Evolutionary conservation across 2,329 filamentous ascomycete species (phyloP).

Genomic region (Ceratocystis cubensis): DNA sequence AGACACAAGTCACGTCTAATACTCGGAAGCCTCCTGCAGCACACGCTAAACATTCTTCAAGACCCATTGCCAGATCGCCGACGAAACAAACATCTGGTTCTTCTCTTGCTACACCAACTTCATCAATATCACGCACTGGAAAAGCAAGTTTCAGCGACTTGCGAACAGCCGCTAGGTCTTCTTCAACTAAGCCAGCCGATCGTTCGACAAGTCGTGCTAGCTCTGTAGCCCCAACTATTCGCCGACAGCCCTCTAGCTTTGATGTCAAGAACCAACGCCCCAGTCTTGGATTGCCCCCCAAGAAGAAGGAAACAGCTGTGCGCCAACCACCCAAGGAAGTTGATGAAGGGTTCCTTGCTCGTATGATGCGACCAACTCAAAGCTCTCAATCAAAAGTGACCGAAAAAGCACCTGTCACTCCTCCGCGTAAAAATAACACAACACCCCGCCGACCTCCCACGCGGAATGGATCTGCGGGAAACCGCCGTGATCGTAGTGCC

Average conservation of each 20-base stretch:
- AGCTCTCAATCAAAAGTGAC: slow-evolving; percentile 54
- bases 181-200: slow-evolving; percentile 27
- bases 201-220: slow-evolving; percentile 39
- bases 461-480: slow-evolving; percentile 14
- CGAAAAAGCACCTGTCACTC: slow-evolving; percentile 45
- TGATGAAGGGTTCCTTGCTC: slow-evolving; percentile 61
- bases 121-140: slow-evolving; percentile 10
- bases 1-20: slow-evolving; percentile 28
- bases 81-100: slow-evolving; percentile 56
- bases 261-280: slow-evolving; percentile 32
- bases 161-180: slow-evolving; percentile 27
- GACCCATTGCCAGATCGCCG: slow-evolving; percentile 44
- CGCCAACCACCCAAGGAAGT: slow-evolving; percentile 42
- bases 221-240: slow-evolving; percentile 28
- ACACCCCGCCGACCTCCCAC: slow-evolving; percentile 19
- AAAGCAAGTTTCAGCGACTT: slow-evolving; percentile 25
- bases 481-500: slow-evolving; percentile 13
- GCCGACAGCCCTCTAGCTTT: slow-evolving; percentile 35
- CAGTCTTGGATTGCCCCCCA: slow-evolving; percentile 47
- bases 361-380: slow-evolving; percentile 69
- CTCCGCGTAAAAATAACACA: slow-evolving; percentile 32
- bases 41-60: slow-evolving; percentile 30
- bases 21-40: slow-evolving; percentile 35
- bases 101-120: slow-evolving; percentile 54
- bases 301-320: slow-evolving; percentile 37